These are phyloP conservation scores for Spathaspora sp. DNA, from an alignment of 805 yeast genomes.

Conservation along the genomic window DNA sequence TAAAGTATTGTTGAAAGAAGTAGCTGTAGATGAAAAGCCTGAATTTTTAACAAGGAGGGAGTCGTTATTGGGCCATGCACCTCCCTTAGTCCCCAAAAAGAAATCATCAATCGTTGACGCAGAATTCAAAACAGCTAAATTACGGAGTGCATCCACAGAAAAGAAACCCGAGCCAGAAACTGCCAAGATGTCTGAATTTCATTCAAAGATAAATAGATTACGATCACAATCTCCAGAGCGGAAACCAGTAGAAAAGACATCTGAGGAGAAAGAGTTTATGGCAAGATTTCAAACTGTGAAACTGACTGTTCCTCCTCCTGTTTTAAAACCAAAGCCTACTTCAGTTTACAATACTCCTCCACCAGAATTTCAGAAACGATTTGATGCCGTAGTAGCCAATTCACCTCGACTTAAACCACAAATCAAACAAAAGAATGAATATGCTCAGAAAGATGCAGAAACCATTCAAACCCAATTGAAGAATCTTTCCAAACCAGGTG, in stretches of 20 bases:
- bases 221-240: background rate
- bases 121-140: conserved; percentile 6
- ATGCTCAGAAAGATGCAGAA: conserved; percentile 20
- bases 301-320: conserved; percentile 1
- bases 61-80: background rate
- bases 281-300: conserved; percentile 5
- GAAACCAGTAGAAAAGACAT: conserved; percentile 1
- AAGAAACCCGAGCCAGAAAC: background rate
- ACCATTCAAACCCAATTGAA: conserved; percentile 21
- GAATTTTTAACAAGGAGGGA: background rate
- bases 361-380: conserved; percentile 5
- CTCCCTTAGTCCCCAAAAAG: conserved; percentile 12
- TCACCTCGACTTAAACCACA: conserved; percentile 17
- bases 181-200: background rate
- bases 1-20: background rate
- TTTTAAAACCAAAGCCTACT: background rate
- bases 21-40: background rate
- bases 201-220: background rate
- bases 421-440: conserved; percentile 13
- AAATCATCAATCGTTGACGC: conserved; percentile 10
- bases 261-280: conserved; percentile 7
- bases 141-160: conserved; percentile 17
- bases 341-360: background rate
- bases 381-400: conserved; percentile 1
- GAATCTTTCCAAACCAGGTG: conserved; percentile 14